A percentile compares a stretch with the other conserved stretches of the same genome.
phyloP scores from a whole-genome alignment of 805 yeast species.

The Candida insectalens region DNA sequence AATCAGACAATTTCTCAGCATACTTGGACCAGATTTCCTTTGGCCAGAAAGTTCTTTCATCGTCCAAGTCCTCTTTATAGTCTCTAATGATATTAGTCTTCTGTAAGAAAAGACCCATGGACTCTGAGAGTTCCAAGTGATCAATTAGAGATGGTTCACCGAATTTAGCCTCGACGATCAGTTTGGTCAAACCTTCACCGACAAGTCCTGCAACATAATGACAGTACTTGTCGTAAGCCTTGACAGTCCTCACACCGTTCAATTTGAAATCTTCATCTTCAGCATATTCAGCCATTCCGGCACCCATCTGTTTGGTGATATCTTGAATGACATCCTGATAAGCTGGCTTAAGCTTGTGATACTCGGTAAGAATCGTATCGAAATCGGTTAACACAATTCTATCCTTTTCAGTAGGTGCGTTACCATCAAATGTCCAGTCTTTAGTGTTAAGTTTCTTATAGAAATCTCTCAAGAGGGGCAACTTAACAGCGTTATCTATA shows the following conservation, averaged over 20 bases:
- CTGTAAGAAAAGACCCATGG: conserved; percentile 94
- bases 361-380: conserved; percentile 58
- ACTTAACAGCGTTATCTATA: conserved; percentile 57
- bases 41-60: conserved; percentile 95
- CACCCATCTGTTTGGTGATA: conserved; percentile 82
- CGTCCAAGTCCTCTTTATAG: conserved; percentile 82
- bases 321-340: conserved; percentile 74
- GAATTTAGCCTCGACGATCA: conserved; percentile 68
- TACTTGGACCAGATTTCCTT: conserved; percentile 85
- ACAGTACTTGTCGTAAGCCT: conserved; percentile 86
- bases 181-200: conserved; percentile 87
- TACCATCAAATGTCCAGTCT: conserved; percentile 79
- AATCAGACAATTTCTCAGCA: conserved; percentile 52
- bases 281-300: conserved; percentile 95
- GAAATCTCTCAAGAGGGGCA: conserved; percentile 66
- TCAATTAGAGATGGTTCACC: conserved; percentile 46
- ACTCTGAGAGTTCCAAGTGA: conserved; percentile 51
- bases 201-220: conserved; percentile 97
- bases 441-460: conserved; percentile 47
- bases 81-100: conserved; percentile 95
- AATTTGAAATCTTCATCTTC: conserved; percentile 66
- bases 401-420: conserved; percentile 71
- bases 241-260: conserved; percentile 67
- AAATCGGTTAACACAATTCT: conserved; percentile 75
- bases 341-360: conserved; percentile 58